Conservation (phyloP, 2,329 filamentous ascomycete species). For the Alternaria sp. region DNA sequence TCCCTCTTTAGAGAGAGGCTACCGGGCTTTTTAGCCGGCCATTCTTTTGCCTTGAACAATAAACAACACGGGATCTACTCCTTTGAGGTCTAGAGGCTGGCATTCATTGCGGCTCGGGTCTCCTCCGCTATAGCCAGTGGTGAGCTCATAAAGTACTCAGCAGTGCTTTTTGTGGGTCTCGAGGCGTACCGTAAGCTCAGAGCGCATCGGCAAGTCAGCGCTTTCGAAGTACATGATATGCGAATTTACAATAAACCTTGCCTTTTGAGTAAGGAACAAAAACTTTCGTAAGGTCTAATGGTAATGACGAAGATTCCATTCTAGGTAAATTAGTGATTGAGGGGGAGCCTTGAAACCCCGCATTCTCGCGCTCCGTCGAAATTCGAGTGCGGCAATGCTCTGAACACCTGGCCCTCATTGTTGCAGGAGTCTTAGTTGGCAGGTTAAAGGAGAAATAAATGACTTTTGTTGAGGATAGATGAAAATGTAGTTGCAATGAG, state of each 20-base stretch:
- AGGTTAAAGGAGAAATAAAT: neutral
- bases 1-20: neutral
- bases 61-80: neutral
- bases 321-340: neutral
- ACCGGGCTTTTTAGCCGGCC: slow-evolving; percentile 1
- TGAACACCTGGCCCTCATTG: neutral
- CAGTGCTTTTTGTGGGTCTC: slow-evolving; percentile 1
- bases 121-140: neutral
- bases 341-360: neutral
- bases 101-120: slow-evolving; percentile 1
- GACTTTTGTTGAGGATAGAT: slow-evolving; percentile 2
- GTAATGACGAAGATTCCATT: neutral
- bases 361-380: slow-evolving; percentile 1
- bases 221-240: neutral
- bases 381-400: neutral
- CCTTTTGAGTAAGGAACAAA: neutral
- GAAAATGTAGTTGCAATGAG: neutral
- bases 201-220: neutral
- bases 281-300: neutral
- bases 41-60: neutral
- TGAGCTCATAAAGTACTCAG: slow-evolving; percentile 3
- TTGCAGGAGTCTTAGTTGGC: neutral
- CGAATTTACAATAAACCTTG: neutral
- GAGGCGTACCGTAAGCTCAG: slow-evolving; percentile 2
- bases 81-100: neutral